A percentile compares a stretch with the other conserved stretches of the same genome.
phyloP scores from a whole-genome alignment of 371 early-diverging fungal genomes.

The Paramicrosporidium saccamoebae region DNA sequence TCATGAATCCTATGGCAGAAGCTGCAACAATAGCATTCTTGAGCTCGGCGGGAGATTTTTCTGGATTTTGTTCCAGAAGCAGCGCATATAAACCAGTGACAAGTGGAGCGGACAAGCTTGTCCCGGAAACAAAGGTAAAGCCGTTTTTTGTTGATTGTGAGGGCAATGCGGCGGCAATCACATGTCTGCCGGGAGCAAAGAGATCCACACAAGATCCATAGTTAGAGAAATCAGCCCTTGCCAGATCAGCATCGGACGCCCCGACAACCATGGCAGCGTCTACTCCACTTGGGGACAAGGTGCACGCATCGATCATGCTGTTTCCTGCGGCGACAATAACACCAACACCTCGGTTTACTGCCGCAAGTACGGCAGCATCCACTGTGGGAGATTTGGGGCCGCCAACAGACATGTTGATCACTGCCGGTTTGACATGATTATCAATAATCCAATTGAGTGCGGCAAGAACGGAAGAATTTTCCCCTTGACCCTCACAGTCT shows the following conservation, averaged over 20 bases:
- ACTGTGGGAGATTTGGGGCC: constrained; percentile 12
- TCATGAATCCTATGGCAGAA: too few species aligned
- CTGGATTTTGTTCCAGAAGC: too few species aligned
- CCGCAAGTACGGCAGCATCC: constrained; percentile 8
- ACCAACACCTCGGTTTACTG: constrained; percentile 10
- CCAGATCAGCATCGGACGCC: constrained; percentile 12
- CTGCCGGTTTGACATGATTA: too few species aligned
- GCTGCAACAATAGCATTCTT: too few species aligned
- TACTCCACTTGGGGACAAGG: constrained; percentile 20
- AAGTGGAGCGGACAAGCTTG: too few species aligned
- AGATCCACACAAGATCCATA: constrained; percentile 20
- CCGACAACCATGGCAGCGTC: constrained; percentile 24
- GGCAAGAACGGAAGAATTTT: constrained; percentile 19
- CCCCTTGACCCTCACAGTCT: constrained; percentile 17
- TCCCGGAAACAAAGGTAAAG: too few species aligned
- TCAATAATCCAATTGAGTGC: constrained; percentile 42
- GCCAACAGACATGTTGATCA: constrained; percentile 21
- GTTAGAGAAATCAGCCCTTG: constrained; percentile 10
- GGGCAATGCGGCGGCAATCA: too few species aligned
- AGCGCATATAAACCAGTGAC: too few species aligned
- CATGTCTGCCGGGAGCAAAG: constrained; percentile 20
- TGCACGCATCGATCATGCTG: constrained; percentile 20
- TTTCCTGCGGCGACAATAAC: constrained; percentile 46
- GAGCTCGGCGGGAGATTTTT: too few species aligned
- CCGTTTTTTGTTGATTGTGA: too few species aligned